Evolutionary conservation across 331 rosid species (phyloP).

Genomic region (Saraca asoca): DNA sequence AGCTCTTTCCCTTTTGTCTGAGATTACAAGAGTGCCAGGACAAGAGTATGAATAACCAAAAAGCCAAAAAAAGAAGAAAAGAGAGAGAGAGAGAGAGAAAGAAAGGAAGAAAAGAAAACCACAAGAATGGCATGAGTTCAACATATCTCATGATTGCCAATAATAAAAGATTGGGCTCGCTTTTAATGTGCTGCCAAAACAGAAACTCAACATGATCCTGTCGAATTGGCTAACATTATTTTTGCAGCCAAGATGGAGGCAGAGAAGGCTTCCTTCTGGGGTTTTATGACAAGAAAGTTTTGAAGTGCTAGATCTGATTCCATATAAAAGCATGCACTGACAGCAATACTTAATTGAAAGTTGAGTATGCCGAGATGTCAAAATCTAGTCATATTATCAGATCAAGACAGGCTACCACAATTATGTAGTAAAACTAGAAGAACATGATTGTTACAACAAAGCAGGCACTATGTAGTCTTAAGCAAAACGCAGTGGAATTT

Average conservation of each 20-base stretch:
- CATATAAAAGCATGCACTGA: not conserved
- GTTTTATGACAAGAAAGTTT: not conserved
- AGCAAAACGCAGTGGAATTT: constrained; percentile 3
- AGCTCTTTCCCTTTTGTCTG: not conserved
- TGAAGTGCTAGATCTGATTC: not conserved
- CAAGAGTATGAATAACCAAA: not conserved
- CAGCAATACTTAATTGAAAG: not conserved
- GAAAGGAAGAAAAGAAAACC: no score
- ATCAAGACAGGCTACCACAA: not conserved
- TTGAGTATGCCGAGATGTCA: constrained; percentile 12
- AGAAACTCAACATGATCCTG: not conserved
- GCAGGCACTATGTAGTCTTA: not conserved
- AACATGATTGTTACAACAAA: not conserved
- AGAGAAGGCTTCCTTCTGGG: not conserved
- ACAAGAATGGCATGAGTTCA: not conserved
- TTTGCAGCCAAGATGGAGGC: not conserved
- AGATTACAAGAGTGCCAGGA: constrained; percentile 3
- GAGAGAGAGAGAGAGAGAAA: no score
- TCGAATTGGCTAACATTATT: not conserved
- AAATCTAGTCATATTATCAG: constrained; percentile 34
- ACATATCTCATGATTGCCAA: not conserved
- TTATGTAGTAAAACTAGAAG: no score
- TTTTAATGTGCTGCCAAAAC: no score
- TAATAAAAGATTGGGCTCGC: not conserved
- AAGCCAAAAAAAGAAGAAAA: no score